phyloP scores from a whole-genome alignment of 495 filamentous ascomycete genomes.

The Penicillium mononematosum region DNA sequence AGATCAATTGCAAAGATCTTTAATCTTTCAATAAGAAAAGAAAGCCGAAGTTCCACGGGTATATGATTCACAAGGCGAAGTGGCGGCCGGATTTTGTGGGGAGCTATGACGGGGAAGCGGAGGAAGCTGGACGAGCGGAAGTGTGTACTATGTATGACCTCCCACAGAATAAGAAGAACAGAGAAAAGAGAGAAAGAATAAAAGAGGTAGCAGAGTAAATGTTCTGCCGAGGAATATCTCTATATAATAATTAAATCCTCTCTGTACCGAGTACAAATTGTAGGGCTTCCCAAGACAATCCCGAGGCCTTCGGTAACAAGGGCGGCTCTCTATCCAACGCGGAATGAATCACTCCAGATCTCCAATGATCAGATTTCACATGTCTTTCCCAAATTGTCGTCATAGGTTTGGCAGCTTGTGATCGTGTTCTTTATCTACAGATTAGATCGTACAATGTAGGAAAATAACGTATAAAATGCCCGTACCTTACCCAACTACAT shows the following conservation, averaged over 20 bases:
- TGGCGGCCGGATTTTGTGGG: constrained; percentile 37
- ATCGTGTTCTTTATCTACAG: constrained; percentile 1
- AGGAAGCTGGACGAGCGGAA: constrained; percentile 49
- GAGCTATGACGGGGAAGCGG: constrained; percentile 45
- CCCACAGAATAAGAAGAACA: background rate
- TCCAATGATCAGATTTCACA: constrained; percentile 28
- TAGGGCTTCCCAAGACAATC: constrained; percentile 14
- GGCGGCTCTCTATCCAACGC: constrained; percentile 17
- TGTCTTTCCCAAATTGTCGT: constrained; percentile 20
- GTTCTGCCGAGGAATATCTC: constrained; percentile 16
- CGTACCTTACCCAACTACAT: background rate
- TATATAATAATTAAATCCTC: constrained; percentile 7
- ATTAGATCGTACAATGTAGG: background rate
- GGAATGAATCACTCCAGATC: constrained; percentile 15
- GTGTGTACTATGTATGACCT: constrained; percentile 15
- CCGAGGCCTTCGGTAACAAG: constrained; percentile 37
- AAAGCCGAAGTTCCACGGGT: background rate
- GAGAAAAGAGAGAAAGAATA: constrained; percentile 1
- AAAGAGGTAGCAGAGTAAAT: constrained; percentile 2
- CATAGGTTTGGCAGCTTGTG: constrained; percentile 20
- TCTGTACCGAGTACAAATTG: constrained; percentile 13
- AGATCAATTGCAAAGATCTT: constrained; percentile 8
- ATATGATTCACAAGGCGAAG: constrained; percentile 20
- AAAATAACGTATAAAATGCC: background rate
- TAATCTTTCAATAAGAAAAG: background rate